Conservation (phyloP, 2,329 filamentous ascomycete species). For the Clarireedia monteithiana region DNA sequence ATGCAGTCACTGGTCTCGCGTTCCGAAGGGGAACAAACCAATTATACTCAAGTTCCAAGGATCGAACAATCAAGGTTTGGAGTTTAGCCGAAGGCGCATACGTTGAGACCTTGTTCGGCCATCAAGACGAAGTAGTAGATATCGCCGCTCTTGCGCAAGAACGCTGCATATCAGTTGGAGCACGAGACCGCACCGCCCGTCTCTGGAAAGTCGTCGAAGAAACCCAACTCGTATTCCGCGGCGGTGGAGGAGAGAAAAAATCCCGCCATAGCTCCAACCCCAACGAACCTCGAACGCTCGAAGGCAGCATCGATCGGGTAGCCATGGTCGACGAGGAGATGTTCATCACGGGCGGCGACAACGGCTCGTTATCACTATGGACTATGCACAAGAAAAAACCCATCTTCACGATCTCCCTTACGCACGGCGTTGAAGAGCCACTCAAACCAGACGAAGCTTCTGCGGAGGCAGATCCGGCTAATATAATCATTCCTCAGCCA, state of each 20-base stretch:
- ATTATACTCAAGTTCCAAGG: slow-evolving; percentile 82
- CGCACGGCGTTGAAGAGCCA: slow-evolving; percentile 76
- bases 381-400: slow-evolving; percentile 92
- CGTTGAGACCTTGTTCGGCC: slow-evolving; percentile 90
- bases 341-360: slow-evolving; percentile 92
- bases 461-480: slow-evolving; percentile 59
- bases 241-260: slow-evolving; percentile 60
- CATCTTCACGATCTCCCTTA: slow-evolving; percentile 67
- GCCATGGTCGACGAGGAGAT: slow-evolving; percentile 81
- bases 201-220: slow-evolving; percentile 97
- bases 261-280: slow-evolving; percentile 28
- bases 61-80: slow-evolving; percentile 94
- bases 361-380: slow-evolving; percentile 81
- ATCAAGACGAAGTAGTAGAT: slow-evolving; percentile 84
- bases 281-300: slow-evolving; percentile 37
- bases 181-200: slow-evolving; percentile 82
- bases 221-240: slow-evolving; percentile 89
- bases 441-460: slow-evolving; percentile 61
- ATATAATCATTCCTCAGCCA: slow-evolving; percentile 51
- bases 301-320: slow-evolving; percentile 87
- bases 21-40: slow-evolving; percentile 88
- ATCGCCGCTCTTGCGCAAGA: slow-evolving; percentile 79
- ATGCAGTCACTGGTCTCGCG: slow-evolving; percentile 73
- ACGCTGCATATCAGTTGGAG: slow-evolving; percentile 83
- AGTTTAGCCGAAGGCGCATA: slow-evolving; percentile 87